Base-by-base conservation (phyloP, 495 filamentous ascomycete genomes). In the Aspergillus haitiensis region DNA sequence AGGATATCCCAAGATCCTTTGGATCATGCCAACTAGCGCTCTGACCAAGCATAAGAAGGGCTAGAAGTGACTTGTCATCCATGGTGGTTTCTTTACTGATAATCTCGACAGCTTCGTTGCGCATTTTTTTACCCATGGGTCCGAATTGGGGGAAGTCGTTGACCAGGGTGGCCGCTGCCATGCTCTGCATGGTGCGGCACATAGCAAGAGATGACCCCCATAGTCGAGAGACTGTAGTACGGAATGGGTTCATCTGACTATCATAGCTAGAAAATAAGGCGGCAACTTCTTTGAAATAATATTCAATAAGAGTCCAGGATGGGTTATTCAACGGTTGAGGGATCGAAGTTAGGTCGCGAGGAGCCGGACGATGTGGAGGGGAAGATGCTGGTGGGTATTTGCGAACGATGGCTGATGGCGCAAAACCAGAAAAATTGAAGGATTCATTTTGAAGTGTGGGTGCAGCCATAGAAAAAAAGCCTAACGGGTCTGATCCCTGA, bases 231-330 rank as follows among this genome's bases (percentile, higher is more conserved):
- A 85, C 78, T 0, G 81, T 82, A 2, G 78, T 78, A 21, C 82
- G 71, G 63, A 85, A 85, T 0, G 82, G 82, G 64, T 85, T 85
- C 67, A 84, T 77, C 35, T 79, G 74, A 37, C 80, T 82, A 62
- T 85, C 82, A 63, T 83, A 85, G 54, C 78, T 83, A 10, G 82
- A 85, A 62, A 83, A 85, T 16, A 85, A 59, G 5, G 77, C 77
- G 10, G 79, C 80, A 8, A 85, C 81, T 53, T 85, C 81, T 60
- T 81, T 82, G 71, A 85, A 85, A 55, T 85, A 85, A 63, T 85
- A 84, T 50, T 85, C 81, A 6, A 85, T 79, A 6, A 85, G 70
- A 10, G 81, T 81, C 66, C 78, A 81, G 44, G 76, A 81, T 32
- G 79, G 73, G 50, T 80, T 78, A 37, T 81, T 77, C 56, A 78